These are phyloP conservation scores for Carex myosuroides DNA, from an alignment of 176 grass and related monocot genomes.

Conservation along the genomic window DNA sequence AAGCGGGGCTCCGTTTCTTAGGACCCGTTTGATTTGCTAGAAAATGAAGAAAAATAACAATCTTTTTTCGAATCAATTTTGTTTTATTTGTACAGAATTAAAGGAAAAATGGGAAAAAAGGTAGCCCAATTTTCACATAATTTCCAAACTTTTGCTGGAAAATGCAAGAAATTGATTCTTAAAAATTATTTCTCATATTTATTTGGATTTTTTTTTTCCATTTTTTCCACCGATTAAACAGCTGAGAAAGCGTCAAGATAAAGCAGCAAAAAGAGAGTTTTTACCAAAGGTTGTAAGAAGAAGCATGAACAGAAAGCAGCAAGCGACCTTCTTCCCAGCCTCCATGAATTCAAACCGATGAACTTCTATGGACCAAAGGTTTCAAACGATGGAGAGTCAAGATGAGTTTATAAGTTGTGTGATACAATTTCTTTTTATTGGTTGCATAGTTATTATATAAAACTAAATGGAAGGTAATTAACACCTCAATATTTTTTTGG, in stretches of 20 bases:
- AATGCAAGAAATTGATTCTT: not conserved
- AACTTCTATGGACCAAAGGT: not conserved
- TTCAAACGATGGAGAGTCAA: not conserved
- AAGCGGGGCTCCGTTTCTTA: too few relatives aligned
- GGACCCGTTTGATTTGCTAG: too few relatives aligned
- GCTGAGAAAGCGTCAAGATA: too few relatives aligned
- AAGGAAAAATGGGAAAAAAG: not conserved
- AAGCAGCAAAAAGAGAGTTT: not conserved
- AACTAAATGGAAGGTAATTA: not conserved
- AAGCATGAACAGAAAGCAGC: not conserved
- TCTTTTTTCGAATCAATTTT: not conserved
- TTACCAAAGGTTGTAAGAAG: not conserved
- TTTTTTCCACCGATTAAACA: not conserved
- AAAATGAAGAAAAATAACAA: not conserved
- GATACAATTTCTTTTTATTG: too few relatives aligned
- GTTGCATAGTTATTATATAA: not conserved
- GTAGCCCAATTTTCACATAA: too few relatives aligned
- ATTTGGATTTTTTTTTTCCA: not conserved
- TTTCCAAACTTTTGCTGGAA: not conserved
- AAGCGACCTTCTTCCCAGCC: not conserved
- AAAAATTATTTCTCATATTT: not conserved
- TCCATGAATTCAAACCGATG: not conserved
- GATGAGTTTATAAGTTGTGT: not conserved
- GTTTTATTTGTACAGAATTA: not conserved
- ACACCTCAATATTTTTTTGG: not conserved